Evolutionary conservation across 2,329 filamentous ascomycete species (phyloP).

Genomic region (Pseudogymnoascus sp.): DNA sequence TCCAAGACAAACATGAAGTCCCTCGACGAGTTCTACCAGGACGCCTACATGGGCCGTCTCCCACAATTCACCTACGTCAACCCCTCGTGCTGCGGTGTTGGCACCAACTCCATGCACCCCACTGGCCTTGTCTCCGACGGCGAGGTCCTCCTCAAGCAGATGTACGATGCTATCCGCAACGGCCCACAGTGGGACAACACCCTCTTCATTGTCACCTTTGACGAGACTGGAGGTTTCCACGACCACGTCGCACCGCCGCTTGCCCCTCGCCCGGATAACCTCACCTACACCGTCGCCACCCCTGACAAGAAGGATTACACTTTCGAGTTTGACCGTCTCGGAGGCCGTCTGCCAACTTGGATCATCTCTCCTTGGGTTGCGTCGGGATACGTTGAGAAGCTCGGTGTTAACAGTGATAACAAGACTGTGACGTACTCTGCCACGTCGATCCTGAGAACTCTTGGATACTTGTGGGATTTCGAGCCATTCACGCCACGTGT

Average conservation of each 20-base stretch:
- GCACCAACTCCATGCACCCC: slow-evolving; percentile 31
- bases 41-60: slow-evolving; percentile 28
- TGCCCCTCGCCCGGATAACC: slow-evolving; percentile 28
- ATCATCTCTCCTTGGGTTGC: slow-evolving; percentile 39
- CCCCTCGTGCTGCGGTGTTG: slow-evolving; percentile 33
- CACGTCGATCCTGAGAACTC: slow-evolving; percentile 34
- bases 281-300: slow-evolving; percentile 31
- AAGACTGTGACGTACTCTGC: slow-evolving; percentile 30
- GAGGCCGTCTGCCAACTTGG: slow-evolving; percentile 36
- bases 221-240: slow-evolving; percentile 32
- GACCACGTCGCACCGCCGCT: slow-evolving; percentile 31
- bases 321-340: slow-evolving; percentile 35
- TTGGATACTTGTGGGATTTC: slow-evolving; percentile 34
- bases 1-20: slow-evolving; percentile 27
- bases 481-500: slow-evolving; percentile 10
- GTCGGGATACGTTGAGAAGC: slow-evolving; percentile 34
- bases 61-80: slow-evolving; percentile 32
- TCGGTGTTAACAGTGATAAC: slow-evolving; percentile 30
- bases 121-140: slow-evolving; percentile 30
- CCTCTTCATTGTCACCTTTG: slow-evolving; percentile 30
- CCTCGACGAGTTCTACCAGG: slow-evolving; percentile 29
- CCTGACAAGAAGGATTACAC: slow-evolving; percentile 31
- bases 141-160: slow-evolving; percentile 31
- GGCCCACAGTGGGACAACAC: slow-evolving; percentile 32
- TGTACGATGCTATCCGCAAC: slow-evolving; percentile 31